Evolutionary conservation across 2,329 filamentous ascomycete genomes (phyloP), one percentile per base, ranked within the genome.

Genomic region (Aureobasidium sp.): DNA sequence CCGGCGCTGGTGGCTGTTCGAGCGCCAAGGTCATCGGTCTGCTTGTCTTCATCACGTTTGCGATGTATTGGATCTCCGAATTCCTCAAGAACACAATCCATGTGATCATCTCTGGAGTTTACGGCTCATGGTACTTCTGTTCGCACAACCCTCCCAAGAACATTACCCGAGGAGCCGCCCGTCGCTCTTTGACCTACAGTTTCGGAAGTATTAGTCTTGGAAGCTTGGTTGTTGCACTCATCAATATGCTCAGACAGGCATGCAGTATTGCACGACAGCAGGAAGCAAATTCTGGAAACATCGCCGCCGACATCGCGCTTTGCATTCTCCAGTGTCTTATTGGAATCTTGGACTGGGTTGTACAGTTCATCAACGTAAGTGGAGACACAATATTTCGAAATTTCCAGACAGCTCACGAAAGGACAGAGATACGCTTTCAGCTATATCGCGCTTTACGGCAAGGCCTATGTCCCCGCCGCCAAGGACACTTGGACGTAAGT

Each of bases 71-170:
- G 93, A 86, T 96, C 66, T 88, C 89, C 1, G 93, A 97, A 73
- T 93, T 89, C 82, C 78, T 97, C 68, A 97, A 97, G 78, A 96
- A 96, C 75, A 91, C 89, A 0, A 90, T 96, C 50, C 91, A 97
- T 72, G 88, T 88, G 2, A 91, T 86, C 29, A 88, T 96, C 62
- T 89, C 91, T 0, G 92, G 93, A 0, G 86, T 96, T 0, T 97
- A 96, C 68, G 92, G 91, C 1, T 88, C 88, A 0, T 97, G 93
- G 93, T 97, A 96, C 77, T 97, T 96, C 72, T 88, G 84, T 66
- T 76, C 79, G 9, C 76, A 82, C 32, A 82, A 83, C 61, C 88
- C 90, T 69, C 91, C 92, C 34, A 86, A 83, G 65, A 86, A 86
- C 11, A 86, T 90, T 0, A 97, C 93, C 0, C 84, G 91, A 13